Base-by-base conservation (phyloP, 2,329 filamentous ascomycete species). In the Aspergillus caelatus region DNA sequence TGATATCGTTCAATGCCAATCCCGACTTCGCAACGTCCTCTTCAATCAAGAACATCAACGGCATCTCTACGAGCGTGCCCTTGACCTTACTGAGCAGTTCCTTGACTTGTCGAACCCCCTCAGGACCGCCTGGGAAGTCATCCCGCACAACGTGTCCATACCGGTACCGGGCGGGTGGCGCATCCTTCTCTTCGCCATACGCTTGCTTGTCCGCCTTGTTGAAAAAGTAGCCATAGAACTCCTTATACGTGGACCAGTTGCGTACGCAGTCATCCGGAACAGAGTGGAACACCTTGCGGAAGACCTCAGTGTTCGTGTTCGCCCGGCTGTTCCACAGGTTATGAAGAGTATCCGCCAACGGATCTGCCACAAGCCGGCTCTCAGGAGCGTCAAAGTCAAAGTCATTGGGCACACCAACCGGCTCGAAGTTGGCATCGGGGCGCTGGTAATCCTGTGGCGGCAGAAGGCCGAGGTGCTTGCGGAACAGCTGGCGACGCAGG, bases 81-180 rank as follows among this genome's bases (percentile, higher is more conserved):
- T 88, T 85, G 45, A 94, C 82, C 60, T 86, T 83, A 61, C 84
- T 83, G 60, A 94, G 80, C 79, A 88, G 85, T 57, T 89, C 86
- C 80, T 92, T 93, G 63, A 93, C 83, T 75, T 91, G 89, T n/a
- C 81, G 81, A 52, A 89, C 88, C 9, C 94, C 91, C 67, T 89
- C 86, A 0, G 86, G 83, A 3, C 82, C 82, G 32, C 77, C 76
- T 1, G 80, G 73, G 77, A 96, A 92, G 72, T 94, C 88, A 58
- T 91, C 89, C 72, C 87, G 88, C 53, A 97, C 91, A 2, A 96
- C 91, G 80, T 97, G 94, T 0, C 94, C 94, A 79, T 93, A 94
- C 73, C 90, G 86, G 70, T 93, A 93, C 76, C 87, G 86, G 32
- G 82, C 77, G 58, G 72, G 73, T 70, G 80, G 71, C 46, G 70